Conservation (phyloP, 306 rosid genomes). For the Vigna trinervia region DNA sequence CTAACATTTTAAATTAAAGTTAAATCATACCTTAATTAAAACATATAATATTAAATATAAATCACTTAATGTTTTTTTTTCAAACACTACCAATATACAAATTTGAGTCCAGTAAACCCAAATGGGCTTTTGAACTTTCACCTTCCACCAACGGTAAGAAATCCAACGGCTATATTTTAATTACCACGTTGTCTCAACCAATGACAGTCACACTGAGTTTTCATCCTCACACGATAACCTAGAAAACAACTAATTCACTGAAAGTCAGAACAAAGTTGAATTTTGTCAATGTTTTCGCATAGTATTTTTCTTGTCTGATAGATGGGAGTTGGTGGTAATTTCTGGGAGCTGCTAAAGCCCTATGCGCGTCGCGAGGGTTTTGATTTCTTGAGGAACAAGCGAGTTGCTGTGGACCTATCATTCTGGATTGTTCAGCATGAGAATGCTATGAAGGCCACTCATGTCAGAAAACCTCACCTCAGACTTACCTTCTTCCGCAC, state of each 20-base stretch:
- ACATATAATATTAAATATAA: background rate
- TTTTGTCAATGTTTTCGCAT: slow-evolving; percentile 34
- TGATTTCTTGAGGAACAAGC: slow-evolving; percentile 93
- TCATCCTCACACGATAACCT: slow-evolving; percentile 40
- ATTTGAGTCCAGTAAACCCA: slow-evolving; percentile 14
- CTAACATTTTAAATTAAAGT: background rate
- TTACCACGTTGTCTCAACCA: background rate
- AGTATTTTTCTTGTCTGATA: slow-evolving; percentile 37
- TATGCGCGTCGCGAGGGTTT: slow-evolving; percentile 73
- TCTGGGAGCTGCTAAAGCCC: slow-evolving; percentile 91
- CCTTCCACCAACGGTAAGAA: slow-evolving; percentile 36
- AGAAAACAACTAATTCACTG: slow-evolving; percentile 2
- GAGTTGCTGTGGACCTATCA: slow-evolving; percentile 92
- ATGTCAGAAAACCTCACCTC: slow-evolving; percentile 70
- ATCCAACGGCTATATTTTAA: slow-evolving; percentile 43
- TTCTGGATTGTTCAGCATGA: slow-evolving; percentile 90
- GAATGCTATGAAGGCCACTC: slow-evolving; percentile 61
- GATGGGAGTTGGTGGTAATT: slow-evolving; percentile 88
- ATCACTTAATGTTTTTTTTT: background rate
- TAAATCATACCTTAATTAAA: background rate
- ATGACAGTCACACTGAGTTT: slow-evolving; percentile 18
- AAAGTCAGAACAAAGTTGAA: background rate
- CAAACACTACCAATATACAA: background rate
- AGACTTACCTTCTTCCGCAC: slow-evolving; percentile 86
- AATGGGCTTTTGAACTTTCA: slow-evolving; percentile 40